A percentile compares a stretch with the other conserved stretches of the same genome.
These are phyloP conservation scores for Grosmannia huntii DNA, from an alignment of 2,329 filamentous ascomycete species.

Conservation along the genomic window DNA sequence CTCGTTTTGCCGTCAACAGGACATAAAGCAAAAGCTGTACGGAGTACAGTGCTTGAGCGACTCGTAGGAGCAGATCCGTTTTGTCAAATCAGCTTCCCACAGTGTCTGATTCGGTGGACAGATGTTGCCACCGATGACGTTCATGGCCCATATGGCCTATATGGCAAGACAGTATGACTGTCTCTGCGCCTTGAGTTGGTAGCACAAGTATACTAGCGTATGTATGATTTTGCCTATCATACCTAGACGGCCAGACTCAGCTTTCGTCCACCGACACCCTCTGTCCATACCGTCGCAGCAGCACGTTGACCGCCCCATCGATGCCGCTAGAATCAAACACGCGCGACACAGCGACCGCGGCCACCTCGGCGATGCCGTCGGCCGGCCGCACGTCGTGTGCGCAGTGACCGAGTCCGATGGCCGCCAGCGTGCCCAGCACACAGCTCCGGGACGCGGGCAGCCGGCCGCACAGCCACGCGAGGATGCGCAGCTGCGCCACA, in stretches of 20 bases:
- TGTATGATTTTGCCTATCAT: no score
- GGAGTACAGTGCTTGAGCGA: background rate
- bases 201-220: no score
- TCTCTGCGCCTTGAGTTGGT: no score
- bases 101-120: no score
- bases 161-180: no score
- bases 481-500: constrained; percentile 12
- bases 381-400: constrained; percentile 13
- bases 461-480: constrained; percentile 10
- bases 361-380: constrained; percentile 11
- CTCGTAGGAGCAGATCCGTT: no score
- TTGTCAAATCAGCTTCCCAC: background rate
- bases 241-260: no score
- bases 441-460: constrained; percentile 9
- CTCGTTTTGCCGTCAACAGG: no score
- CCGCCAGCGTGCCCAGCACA: constrained; percentile 11
- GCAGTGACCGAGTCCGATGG: constrained; percentile 13
- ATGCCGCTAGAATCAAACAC: constrained; percentile 9
- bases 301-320: constrained; percentile 9
- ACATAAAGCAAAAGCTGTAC: background rate
- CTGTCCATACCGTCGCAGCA: constrained; percentile 7
- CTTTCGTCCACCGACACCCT: no score
- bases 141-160: no score
- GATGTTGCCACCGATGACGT: no score
- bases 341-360: constrained; percentile 8